Conservation (phyloP, 2,329 filamentous ascomycete genomes). For the Mycosphaerella sp. region DNA sequence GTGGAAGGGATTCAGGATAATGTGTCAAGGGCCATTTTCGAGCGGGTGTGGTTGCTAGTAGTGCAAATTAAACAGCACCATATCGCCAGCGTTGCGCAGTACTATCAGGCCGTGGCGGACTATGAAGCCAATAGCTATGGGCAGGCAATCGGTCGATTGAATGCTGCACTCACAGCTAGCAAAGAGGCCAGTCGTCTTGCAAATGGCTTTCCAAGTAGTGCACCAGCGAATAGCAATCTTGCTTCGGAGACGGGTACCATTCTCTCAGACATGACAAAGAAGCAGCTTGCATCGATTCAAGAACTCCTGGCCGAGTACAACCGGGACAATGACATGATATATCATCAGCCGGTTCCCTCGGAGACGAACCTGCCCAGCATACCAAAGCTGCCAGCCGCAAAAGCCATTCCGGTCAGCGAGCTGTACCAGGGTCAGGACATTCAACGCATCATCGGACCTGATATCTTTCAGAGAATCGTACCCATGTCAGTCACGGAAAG, state of each 20-base stretch:
- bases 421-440: conserved; percentile 97
- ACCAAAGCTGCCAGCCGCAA: conserved; percentile 86
- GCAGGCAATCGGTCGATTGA: conserved; percentile 72
- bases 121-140: conserved; percentile 85
- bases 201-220: conserved; percentile 70
- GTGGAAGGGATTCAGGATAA: conserved; percentile 89
- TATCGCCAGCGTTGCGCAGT: conserved; percentile 80
- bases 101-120: conserved; percentile 87
- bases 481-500: conserved; percentile 94
- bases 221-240: conserved; percentile 76
- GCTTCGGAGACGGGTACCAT: conserved; percentile 68
- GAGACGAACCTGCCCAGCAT: conserved; percentile 77
- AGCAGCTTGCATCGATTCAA: conserved; percentile 73
- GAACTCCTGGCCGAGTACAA: conserved; percentile 68
- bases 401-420: conserved; percentile 94
- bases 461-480: conserved; percentile 94
- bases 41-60: conserved; percentile 85
- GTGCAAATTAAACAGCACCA: conserved; percentile 76
- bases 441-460: conserved; percentile 90
- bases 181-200: conserved; percentile 73
- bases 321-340: conserved; percentile 98
- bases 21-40: conserved; percentile 82
- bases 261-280: conserved; percentile 74
- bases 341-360: conserved; percentile 83
- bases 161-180: conserved; percentile 69